Evolutionary conservation across 345 rosid genomes (phyloP).

Genomic region (Combretum micranthum): DNA sequence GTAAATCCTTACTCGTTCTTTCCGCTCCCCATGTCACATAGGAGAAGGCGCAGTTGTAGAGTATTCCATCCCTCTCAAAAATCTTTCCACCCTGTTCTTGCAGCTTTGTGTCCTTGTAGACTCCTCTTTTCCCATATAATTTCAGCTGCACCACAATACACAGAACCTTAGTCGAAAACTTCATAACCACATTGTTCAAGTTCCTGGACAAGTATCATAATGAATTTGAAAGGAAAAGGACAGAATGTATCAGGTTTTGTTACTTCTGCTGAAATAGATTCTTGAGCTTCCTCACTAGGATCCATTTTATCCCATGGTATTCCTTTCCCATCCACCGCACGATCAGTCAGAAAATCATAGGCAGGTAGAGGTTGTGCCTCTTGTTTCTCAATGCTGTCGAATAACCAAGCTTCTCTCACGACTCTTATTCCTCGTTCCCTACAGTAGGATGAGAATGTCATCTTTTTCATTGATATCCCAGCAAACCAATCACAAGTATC

Average conservation of each 20-base stretch:
- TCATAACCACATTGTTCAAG: too few species aligned
- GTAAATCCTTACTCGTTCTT: slow-evolving; percentile 42
- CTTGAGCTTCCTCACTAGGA: slow-evolving; percentile 48
- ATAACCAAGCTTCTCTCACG: slow-evolving; percentile 67
- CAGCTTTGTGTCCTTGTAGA: slow-evolving; percentile 51
- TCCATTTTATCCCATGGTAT: slow-evolving; percentile 70
- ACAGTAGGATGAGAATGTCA: background rate
- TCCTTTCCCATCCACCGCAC: slow-evolving; percentile 52
- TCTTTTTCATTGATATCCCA: too few species aligned
- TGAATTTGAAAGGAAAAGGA: background rate
- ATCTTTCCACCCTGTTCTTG: slow-evolving; percentile 50
- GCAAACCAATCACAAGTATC: background rate
- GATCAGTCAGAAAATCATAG: slow-evolving; percentile 53
- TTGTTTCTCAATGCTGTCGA: slow-evolving; percentile 60
- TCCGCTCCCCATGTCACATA: slow-evolving; percentile 59
- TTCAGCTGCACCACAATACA: slow-evolving; percentile 46
- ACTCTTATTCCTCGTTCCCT: slow-evolving; percentile 56
- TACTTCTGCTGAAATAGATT: slow-evolving; percentile 50
- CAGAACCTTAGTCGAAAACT: background rate
- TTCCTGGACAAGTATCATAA: too few species aligned
- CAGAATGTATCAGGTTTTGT: background rate
- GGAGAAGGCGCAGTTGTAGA: slow-evolving; percentile 70
- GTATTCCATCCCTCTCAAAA: slow-evolving; percentile 56
- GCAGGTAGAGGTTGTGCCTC: slow-evolving; percentile 61
- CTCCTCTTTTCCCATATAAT: slow-evolving; percentile 61